Evolutionary conservation across 306 rosid species (phyloP).

Genomic region (Herpetospermum pedunculosum): DNA sequence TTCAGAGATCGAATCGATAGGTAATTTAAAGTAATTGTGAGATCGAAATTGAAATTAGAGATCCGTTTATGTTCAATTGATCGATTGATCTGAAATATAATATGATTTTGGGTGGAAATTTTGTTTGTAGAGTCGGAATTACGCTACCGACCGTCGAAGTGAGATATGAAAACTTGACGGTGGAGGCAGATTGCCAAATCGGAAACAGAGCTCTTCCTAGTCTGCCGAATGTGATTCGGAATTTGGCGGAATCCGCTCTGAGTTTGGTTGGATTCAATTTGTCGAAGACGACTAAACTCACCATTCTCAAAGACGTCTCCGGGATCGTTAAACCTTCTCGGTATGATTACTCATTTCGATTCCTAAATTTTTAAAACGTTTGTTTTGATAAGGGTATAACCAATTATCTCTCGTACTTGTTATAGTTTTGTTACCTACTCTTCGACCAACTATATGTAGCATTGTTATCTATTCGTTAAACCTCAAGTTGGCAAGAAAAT

Average conservation of each 20-base stretch:
- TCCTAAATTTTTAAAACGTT: too few species aligned
- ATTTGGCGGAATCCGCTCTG: constrained; percentile 42
- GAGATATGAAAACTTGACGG: constrained; percentile 47
- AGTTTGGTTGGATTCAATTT: constrained; percentile 41
- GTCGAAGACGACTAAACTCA: constrained; percentile 52
- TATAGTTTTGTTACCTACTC: too few species aligned
- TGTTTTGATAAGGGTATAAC: too few species aligned
- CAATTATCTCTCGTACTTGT: too few species aligned
- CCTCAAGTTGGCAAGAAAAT: too few species aligned
- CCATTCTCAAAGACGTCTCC: constrained; percentile 64
- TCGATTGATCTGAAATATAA: not conserved
- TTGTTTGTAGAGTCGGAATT: constrained; percentile 61
- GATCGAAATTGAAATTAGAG: not conserved
- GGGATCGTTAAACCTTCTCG: constrained; percentile 81
- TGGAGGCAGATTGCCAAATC: constrained; percentile 61
- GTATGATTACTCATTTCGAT: constrained; percentile 1
- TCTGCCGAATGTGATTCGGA: constrained; percentile 39
- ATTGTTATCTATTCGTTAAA: too few species aligned
- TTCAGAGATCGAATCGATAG: constrained; percentile 56
- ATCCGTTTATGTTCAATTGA: not conserved
- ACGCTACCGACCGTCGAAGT: constrained; percentile 70
- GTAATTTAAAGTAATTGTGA: constrained; percentile 14
- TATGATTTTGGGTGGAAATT: not conserved
- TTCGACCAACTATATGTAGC: too few species aligned
- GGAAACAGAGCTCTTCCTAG: constrained; percentile 88